Conservation (phyloP, 2,329 filamentous ascomycete species). For the Colletotrichum lindemuthianum region DNA sequence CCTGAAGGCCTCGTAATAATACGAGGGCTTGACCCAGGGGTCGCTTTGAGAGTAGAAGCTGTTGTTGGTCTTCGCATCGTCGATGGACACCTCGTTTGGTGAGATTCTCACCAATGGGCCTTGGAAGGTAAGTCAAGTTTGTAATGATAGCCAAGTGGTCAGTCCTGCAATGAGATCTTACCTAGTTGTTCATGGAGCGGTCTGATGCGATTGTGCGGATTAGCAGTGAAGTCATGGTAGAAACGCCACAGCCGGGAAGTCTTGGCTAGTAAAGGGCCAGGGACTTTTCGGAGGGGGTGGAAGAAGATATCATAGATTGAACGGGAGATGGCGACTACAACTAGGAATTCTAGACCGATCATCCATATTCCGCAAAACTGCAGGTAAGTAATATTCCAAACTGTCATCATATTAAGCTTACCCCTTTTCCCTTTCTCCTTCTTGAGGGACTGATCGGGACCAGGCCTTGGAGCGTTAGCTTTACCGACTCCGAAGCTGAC, state of each 20-base stretch:
- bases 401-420: neutral
- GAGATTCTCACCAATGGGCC: constrained; percentile 25
- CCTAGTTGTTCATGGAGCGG: constrained; percentile 17
- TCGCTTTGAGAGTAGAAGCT: constrained; percentile 16
- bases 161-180: neutral
- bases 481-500: no score
- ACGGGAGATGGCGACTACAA: neutral
- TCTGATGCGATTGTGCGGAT: constrained; percentile 10
- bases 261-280: constrained; percentile 24
- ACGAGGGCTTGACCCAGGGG: constrained; percentile 18
- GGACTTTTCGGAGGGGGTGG: constrained; percentile 17
- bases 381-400: neutral
- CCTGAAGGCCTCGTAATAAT: constrained; percentile 21
- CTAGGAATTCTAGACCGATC: neutral
- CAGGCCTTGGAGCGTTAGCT: no score
- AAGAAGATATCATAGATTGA: constrained; percentile 8
- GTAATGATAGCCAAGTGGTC: neutral
- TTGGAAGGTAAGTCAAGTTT: neutral
- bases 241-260: constrained; percentile 24
- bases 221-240: constrained; percentile 8
- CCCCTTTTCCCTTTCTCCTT: neutral
- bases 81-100: constrained; percentile 24
- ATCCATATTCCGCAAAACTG: neutral
- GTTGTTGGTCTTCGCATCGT: constrained; percentile 9
- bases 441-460: no score